Conservation (phyloP, 306 rosid genomes). For the Fragaria iinumae region DNA sequence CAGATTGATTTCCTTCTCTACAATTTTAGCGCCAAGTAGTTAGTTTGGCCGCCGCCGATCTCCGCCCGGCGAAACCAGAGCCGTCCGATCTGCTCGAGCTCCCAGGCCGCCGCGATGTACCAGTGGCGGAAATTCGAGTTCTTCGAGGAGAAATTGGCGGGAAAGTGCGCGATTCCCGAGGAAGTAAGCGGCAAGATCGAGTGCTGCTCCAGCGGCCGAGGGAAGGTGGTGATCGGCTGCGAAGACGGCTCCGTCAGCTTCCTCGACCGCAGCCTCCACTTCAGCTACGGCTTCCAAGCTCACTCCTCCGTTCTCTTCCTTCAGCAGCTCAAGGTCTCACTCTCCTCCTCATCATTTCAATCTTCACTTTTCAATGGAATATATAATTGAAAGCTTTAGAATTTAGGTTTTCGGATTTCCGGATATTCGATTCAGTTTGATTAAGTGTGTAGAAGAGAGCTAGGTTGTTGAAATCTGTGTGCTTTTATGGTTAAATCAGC, state of each 20-base stretch:
- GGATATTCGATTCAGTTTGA: not conserved
- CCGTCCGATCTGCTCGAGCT: slow-evolving; percentile 10
- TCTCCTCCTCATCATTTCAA: slow-evolving; percentile 1
- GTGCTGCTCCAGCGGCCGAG: slow-evolving; percentile 95
- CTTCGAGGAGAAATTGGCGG: slow-evolving; percentile 80
- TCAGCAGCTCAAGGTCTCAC: slow-evolving; percentile 91
- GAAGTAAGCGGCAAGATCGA: slow-evolving; percentile 56
- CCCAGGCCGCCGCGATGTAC: slow-evolving; percentile 45
- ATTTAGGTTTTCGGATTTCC: not conserved
- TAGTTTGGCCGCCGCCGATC: not conserved
- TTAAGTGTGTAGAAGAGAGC: not conserved
- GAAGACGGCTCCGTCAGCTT: slow-evolving; percentile 71
- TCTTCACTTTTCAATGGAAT: no score
- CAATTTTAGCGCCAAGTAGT: not conserved
- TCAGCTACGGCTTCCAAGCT: slow-evolving; percentile 75
- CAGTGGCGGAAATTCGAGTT: slow-evolving; percentile 99
- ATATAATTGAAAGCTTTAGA: not conserved
- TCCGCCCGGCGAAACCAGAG: not conserved
- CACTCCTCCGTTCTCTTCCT: slow-evolving; percentile 80
- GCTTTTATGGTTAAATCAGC: slow-evolving; percentile 45
- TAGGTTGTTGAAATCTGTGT: not conserved
- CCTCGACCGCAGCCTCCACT: slow-evolving; percentile 88
- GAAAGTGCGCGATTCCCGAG: slow-evolving; percentile 67
- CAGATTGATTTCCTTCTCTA: not conserved
- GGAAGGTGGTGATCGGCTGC: slow-evolving; percentile 84